phyloP scores from a whole-genome alignment of 2,329 filamentous ascomycete genomes.

The Colletotrichum zoysiae region DNA sequence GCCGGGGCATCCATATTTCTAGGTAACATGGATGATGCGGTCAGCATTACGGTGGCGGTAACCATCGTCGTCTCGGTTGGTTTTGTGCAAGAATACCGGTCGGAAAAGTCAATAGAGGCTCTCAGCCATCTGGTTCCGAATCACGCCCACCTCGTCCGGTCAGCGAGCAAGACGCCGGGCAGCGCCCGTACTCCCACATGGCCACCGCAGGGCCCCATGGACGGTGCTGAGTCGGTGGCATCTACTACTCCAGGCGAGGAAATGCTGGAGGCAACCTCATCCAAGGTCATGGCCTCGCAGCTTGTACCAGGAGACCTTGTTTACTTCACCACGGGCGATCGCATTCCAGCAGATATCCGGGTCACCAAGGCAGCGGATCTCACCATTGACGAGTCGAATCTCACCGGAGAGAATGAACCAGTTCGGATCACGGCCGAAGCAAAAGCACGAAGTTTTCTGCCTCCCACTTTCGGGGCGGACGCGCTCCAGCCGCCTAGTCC shows the following conservation, averaged over 20 bases:
- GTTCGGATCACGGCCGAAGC: constrained; percentile 81
- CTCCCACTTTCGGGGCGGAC: constrained; percentile 48
- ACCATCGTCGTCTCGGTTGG: constrained; percentile 97
- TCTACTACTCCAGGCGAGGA: constrained; percentile 73
- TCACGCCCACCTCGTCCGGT: constrained; percentile 92
- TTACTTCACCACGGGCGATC: constrained; percentile 93
- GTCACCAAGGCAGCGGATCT: constrained; percentile 92
- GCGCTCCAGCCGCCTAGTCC: constrained; percentile 51
- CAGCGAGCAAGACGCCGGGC: constrained; percentile 54
- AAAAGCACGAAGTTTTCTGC: constrained; percentile 50
- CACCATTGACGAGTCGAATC: constrained; percentile 94
- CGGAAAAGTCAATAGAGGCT: constrained; percentile 96
- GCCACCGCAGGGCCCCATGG: constrained; percentile 62
- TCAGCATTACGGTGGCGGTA: constrained; percentile 95
- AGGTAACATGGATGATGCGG: constrained; percentile 92
- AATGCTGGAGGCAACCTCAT: constrained; percentile 78
- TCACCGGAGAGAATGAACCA: constrained; percentile 96
- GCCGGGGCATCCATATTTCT: constrained; percentile 90
- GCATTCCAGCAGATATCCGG: constrained; percentile 94
- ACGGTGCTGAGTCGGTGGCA: constrained; percentile 50
- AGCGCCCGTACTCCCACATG: constrained; percentile 58
- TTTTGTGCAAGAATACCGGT: constrained; percentile 97
- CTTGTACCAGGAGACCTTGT: constrained; percentile 94
- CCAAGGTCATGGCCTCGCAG: constrained; percentile 87
- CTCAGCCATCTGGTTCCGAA: constrained; percentile 94